Evolutionary conservation across 192 early-diverging fungal genomes (phyloP), one percentile per base, ranked within the genome.

Genomic region (Gigaspora rosea): DNA sequence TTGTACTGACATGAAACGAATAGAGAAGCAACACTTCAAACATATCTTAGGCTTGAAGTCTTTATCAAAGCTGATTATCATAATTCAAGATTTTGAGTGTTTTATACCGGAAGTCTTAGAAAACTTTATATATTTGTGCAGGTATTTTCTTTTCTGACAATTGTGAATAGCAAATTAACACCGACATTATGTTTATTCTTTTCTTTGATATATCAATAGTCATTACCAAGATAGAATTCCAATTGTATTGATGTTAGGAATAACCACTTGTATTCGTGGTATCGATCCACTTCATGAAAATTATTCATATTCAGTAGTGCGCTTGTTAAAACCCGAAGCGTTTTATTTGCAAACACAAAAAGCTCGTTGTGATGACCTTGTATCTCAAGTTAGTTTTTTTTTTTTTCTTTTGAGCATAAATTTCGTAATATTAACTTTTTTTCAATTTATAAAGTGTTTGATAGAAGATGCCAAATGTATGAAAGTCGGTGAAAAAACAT

Each of bases 11-110:
- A 0, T 66, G 41, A 35, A 66, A 10, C 18, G 46, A 20, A 16
- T 46, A 4, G n/a, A 41, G 18, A 66, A 6, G 10, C 12, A 66
- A 51, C 3, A n/a, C 20, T 7, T 41, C 33, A 4, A 18, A 41
- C 8, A 6, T 48, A 20, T 52, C 3, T 32, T 65, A 75, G 58
- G 35, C 54, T 4, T 13, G 9, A 12, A 8, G 3, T 71, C 47
- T 11, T 32, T 20, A 15, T 81, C 83, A 3, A 88, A 83, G 16
- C 59, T 95, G 3, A 91, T 95, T 4, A 79, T 95, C 32, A 90
- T 95, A 41, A 75, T 97, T 61, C 92, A 95, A 75, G 94, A 97
- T 78, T 94, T 95, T 83, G 96, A 97, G 78, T 86, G 90, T 54
- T 96, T 97, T 69, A 85, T 89, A 48, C 85, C 90, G 8, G 77